Evolutionary conservation across 768 basidiomycete genomes (phyloP).

Genomic region (Mycena pura): DNA sequence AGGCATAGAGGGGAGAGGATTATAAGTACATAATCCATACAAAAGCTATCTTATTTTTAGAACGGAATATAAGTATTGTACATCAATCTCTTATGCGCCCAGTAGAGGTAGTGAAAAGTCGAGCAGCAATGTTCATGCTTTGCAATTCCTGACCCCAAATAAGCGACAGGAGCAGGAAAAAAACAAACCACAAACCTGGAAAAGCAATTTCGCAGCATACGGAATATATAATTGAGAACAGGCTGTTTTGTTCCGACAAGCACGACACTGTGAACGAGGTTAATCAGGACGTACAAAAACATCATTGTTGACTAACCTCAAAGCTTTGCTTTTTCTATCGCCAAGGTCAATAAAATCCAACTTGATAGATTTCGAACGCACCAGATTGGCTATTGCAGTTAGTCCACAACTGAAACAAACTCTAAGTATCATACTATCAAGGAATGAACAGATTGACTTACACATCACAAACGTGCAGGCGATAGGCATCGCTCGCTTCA

Average conservation of each 20-base stretch:
- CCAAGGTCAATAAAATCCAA: slow-evolving; percentile 13
- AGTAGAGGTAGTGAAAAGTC: slow-evolving; percentile 85
- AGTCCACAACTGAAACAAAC: slow-evolving; percentile 76
- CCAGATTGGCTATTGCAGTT: slow-evolving; percentile 95
- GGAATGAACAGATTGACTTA: slow-evolving; percentile 47
- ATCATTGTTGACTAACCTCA: slow-evolving; percentile 55
- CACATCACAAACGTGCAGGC: slow-evolving; percentile 97
- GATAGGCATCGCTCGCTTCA: slow-evolving; percentile 91
- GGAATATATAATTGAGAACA: slow-evolving; percentile 92
- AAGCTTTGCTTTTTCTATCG: slow-evolving; percentile 95
- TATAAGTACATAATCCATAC: slow-evolving; percentile 17
- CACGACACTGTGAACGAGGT: slow-evolving; percentile 67
- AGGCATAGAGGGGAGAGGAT: slow-evolving; percentile 25
- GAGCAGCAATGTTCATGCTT: slow-evolving; percentile 94
- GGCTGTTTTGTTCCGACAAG: slow-evolving; percentile 96
- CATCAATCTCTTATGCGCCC: slow-evolving; percentile 79
- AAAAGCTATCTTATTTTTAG: slow-evolving; percentile 24
- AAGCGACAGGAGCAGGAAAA: not conserved
- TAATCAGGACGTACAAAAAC: not conserved
- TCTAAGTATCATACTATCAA: slow-evolving; percentile 16
- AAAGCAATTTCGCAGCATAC: slow-evolving; percentile 94
- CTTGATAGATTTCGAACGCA: slow-evolving; percentile 43
- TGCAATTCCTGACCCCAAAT: slow-evolving; percentile 73
- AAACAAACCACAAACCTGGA: slow-evolving; percentile 71
- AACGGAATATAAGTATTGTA: slow-evolving; percentile 22